These are phyloP conservation scores for Cytospora piceae DNA, from an alignment of 2,329 filamentous ascomycete genomes.

Conservation along the genomic window DNA sequence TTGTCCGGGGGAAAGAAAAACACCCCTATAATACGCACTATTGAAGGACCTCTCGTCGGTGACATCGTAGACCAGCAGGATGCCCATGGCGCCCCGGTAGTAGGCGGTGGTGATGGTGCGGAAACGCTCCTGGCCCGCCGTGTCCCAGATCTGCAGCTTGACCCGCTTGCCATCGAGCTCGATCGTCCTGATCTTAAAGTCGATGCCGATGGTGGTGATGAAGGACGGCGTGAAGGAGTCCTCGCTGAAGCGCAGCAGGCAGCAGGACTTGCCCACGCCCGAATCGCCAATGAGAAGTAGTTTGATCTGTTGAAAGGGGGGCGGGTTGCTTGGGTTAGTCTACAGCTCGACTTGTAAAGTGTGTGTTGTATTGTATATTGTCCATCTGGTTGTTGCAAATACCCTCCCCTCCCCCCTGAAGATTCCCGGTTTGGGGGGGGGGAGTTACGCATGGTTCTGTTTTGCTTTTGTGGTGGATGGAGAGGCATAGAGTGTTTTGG, in stretches of 20 bases:
- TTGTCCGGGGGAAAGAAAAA: slow-evolving; percentile 29
- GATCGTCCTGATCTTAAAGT: slow-evolving; percentile 99
- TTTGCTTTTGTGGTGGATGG: not conserved
- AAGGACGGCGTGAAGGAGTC: slow-evolving; percentile 97
- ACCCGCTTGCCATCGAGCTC: slow-evolving; percentile 98
- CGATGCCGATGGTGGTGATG: slow-evolving; percentile 99
- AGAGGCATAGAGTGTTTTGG: not conserved
- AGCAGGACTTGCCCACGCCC: slow-evolving; percentile 96
- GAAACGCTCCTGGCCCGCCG: slow-evolving; percentile 96
- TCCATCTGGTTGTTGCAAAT: not conserved
- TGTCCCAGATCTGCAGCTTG: slow-evolving; percentile 99
- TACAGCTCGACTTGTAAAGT: not conserved
- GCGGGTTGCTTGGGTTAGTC: slow-evolving; percentile 9
- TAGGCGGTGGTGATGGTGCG: slow-evolving; percentile 98
- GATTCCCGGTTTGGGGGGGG: not conserved
- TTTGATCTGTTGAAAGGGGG: slow-evolving; percentile 72
- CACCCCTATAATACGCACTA: slow-evolving; percentile 61
- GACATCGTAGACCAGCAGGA: slow-evolving; percentile 96
- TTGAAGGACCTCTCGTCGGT: slow-evolving; percentile 96
- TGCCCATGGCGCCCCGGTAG: slow-evolving; percentile 98
- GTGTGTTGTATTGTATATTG: not conserved
- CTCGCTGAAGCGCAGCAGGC: slow-evolving; percentile 93
- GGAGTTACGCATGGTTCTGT: not conserved
- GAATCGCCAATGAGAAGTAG: slow-evolving; percentile 95
- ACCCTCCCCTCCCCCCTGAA: not conserved